Percentiles rank a stretch among this genome's conserved stretches.
These are phyloP conservation scores for Coix lacrymajobi DNA, from an alignment of 176 grass and related monocot genomes.

Conservation along the genomic window DNA sequence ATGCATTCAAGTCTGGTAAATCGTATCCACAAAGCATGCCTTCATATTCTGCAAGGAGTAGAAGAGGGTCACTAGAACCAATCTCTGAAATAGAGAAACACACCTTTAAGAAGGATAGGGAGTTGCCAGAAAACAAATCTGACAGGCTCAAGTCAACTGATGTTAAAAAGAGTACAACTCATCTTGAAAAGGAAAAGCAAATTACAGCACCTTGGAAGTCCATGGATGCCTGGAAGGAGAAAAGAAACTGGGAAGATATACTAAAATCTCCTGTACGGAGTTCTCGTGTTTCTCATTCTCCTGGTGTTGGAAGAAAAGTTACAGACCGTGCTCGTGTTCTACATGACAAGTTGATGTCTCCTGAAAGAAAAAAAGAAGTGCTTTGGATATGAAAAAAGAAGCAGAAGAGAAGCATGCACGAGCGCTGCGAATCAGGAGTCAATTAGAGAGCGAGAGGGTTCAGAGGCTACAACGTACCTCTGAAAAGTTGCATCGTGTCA, in stretches of 20 bases:
- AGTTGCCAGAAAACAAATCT: conserved; percentile 57
- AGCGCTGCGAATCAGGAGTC: conserved; percentile 86
- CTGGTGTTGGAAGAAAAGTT: conserved; percentile 77
- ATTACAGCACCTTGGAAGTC: conserved; percentile 65
- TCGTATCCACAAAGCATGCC: conserved; percentile 30
- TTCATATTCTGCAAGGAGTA: conserved; percentile 53
- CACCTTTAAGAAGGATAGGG: conserved; percentile 57
- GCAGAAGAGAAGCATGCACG: conserved; percentile 96
- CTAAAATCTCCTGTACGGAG: conserved; percentile 76
- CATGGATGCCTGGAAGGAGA: conserved; percentile 99
- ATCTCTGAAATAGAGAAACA: conserved; percentile 70
- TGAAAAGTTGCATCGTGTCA: conserved; percentile 95
- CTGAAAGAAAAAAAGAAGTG: conserved; percentile 98
- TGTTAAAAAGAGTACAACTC: conserved; percentile 33
- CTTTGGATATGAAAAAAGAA: conserved; percentile 90
- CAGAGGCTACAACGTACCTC: conserved; percentile 95
- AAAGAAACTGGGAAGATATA: conserved; percentile 98
- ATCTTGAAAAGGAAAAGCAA: conserved; percentile 68
- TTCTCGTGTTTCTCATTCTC: conserved; percentile 76
- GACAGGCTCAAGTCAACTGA: conserved; percentile 49
- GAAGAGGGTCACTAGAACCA: conserved; percentile 69
- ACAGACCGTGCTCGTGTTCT: conserved; percentile 80
- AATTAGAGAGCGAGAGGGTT: conserved; percentile 93
- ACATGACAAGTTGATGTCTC: conserved; percentile 97
- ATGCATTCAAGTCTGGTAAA: conserved; percentile 38